Conservation (phyloP, 176 grass and related monocot species). For the Zea luxurians region DNA sequence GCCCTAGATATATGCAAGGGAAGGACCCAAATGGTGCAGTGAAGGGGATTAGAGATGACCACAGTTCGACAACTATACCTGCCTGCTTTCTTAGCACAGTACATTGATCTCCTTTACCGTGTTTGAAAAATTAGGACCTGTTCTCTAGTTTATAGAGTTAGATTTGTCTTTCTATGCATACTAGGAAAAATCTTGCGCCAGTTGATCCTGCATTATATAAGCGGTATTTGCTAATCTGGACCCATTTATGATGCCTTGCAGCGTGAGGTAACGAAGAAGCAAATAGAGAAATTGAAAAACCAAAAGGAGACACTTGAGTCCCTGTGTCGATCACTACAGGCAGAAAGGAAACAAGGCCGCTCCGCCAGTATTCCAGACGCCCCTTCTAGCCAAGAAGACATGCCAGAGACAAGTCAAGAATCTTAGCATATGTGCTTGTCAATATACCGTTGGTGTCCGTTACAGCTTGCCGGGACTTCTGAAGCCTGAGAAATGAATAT, state of each 20-base stretch:
- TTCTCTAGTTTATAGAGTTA: not conserved
- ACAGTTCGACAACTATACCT: not conserved
- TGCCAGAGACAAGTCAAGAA: conserved; percentile 6
- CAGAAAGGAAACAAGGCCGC: conserved; percentile 68
- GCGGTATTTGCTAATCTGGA: not conserved
- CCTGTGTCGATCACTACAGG: conserved; percentile 78
- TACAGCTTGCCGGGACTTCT: conserved; percentile 8
- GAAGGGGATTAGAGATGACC: not conserved
- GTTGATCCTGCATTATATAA: not conserved
- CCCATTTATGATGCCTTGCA: conserved; percentile 32
- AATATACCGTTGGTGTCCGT: not conserved
- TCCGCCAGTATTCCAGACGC: conserved; percentile 19
- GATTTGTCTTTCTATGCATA: not conserved
- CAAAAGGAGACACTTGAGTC: conserved; percentile 97
- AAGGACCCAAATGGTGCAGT: too few relatives aligned
- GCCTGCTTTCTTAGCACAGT: not conserved
- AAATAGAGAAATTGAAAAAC: conserved; percentile 82
- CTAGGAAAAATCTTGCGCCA: not conserved
- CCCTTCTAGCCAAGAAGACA: conserved; percentile 33
- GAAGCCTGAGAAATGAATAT: conserved; percentile 27
- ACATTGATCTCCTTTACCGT: not conserved
- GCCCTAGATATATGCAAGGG: too few relatives aligned
- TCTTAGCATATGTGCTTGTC: not conserved
- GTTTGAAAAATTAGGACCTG: not conserved
- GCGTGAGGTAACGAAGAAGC: conserved; percentile 87